Evolutionary conservation across 208 protist species (phyloP).

Genomic region (Leishmania guyanensis): DNA sequence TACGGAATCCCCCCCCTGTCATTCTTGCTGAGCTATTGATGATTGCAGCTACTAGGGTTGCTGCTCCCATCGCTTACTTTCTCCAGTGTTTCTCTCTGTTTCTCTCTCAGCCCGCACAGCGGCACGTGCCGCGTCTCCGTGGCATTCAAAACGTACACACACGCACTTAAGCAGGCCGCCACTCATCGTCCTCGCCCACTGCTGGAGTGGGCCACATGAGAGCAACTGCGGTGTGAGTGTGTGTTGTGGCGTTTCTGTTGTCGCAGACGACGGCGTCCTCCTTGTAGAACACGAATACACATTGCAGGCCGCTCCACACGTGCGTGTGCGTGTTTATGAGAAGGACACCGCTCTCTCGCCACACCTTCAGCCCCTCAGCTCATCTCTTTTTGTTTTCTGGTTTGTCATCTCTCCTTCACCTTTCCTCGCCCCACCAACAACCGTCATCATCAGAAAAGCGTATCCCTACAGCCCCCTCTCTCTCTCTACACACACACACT

Average conservation of each 20-base stretch:
- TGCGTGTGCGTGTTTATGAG: too few species aligned
- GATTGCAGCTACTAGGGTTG: not conserved
- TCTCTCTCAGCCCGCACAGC: not conserved
- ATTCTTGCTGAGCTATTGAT: too few species aligned
- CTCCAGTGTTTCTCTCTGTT: not conserved
- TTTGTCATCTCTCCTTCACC: too few species aligned
- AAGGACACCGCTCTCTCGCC: too few species aligned
- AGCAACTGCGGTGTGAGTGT: not conserved
- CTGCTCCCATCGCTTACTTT: not conserved
- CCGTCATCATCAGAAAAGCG: too few species aligned
- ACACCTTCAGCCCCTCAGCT: too few species aligned
- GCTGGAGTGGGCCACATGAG: not conserved
- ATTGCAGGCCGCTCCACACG: not conserved
- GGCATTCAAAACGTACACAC: not conserved
- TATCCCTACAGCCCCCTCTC: too few species aligned
- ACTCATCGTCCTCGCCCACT: not conserved
- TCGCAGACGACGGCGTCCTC: not conserved
- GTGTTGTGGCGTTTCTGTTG: not conserved
- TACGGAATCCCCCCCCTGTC: not conserved
- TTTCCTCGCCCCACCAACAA: too few species aligned
- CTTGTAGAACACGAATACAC: not conserved
- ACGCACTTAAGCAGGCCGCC: not conserved
- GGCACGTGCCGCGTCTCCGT: not conserved
- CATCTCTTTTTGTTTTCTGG: too few species aligned
- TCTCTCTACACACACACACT: too few species aligned